Evolutionary conservation across 495 filamentous ascomycete genomes (phyloP).

Genomic region (Penicillium psychrofluorescens): DNA sequence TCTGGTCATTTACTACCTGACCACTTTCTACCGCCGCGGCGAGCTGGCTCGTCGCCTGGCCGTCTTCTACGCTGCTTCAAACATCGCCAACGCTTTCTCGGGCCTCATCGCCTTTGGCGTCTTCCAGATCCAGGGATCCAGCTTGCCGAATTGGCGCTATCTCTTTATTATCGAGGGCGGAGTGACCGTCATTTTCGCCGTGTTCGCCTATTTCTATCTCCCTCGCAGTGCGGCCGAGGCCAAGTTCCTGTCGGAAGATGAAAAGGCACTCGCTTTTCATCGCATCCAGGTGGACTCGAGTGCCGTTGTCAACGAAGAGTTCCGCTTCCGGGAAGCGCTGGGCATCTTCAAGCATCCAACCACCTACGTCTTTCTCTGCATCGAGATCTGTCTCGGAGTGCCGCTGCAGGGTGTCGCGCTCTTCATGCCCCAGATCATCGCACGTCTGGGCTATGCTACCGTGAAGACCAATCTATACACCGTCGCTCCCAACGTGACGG

Average conservation of each 20-base stretch:
- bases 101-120: constrained; percentile 70
- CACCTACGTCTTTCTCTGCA: constrained; percentile 55
- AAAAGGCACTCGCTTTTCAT: constrained; percentile 63
- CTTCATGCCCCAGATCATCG: constrained; percentile 70
- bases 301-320: constrained; percentile 63
- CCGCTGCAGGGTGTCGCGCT: constrained; percentile 63
- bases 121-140: constrained; percentile 58
- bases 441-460: constrained; percentile 51
- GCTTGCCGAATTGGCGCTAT: constrained; percentile 58
- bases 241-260: constrained; percentile 53
- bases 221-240: constrained; percentile 57
- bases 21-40: constrained; percentile 66
- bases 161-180: constrained; percentile 71
- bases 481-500: constrained; percentile 63
- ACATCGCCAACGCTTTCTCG: constrained; percentile 66
- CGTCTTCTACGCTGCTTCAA: constrained; percentile 72
- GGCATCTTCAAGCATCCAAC: constrained; percentile 56
- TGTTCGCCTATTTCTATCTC: constrained; percentile 66
- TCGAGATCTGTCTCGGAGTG: constrained; percentile 71
- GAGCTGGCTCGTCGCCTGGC: constrained; percentile 69
- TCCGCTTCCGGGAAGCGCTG: constrained; percentile 57
- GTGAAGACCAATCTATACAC: constrained; percentile 74
- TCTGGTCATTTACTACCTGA: constrained; percentile 53
- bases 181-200: constrained; percentile 54
- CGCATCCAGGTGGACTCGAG: constrained; percentile 71